Base-by-base conservation (phyloP, 805 yeast species). In the Hagleromyces aurorensis region DNA sequence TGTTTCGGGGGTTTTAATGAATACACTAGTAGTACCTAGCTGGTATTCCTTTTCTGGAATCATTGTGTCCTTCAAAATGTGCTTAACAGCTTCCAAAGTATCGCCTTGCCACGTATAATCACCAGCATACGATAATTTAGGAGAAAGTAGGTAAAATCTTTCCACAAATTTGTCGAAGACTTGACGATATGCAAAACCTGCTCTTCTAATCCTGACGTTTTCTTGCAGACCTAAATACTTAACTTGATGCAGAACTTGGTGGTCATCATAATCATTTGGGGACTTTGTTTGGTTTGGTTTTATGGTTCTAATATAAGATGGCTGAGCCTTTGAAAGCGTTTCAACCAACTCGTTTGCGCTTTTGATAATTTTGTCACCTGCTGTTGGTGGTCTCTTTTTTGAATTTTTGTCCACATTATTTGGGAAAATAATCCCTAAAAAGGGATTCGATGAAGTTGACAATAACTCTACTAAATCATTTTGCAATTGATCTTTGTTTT, bases 181-280 rank as follows among this genome's bases (percentile, higher is more conserved):
- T 43, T 93, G 94, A 61, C 98, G 78, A 51, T 87, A 91, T 1
- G 98, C 98, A 59, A 91, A 91, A 27, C 98, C 98, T 0, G 98
- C 97, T 65, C 98, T 80, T 67, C 98, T 76, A 44, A 91, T 91
- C 40, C 97, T 74, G 29, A 91, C 97, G 57, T 91, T 91, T 58
- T 91, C 98, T 52, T 91, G 91, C 57, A 91, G 66, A 54, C 98
- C 98, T 43, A 91, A 68, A 57, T 91, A 91, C 52, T 91, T 91
- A 43, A 91, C 79, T 63, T 91, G 98, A 58, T 91, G 98, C 43
- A 91, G 65, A 6, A 91, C 98, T 42, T 86, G 94, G 32, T 72
- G 75, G 33, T 75, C 76, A 50, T 87, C 94, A 54, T 83, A 91
- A 46, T 89, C 97, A 21, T 76, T 64, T 10, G 98, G 93, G 6